phyloP scores from a whole-genome alignment of 805 yeast species.

The Barnettozyma siamensis region DNA sequence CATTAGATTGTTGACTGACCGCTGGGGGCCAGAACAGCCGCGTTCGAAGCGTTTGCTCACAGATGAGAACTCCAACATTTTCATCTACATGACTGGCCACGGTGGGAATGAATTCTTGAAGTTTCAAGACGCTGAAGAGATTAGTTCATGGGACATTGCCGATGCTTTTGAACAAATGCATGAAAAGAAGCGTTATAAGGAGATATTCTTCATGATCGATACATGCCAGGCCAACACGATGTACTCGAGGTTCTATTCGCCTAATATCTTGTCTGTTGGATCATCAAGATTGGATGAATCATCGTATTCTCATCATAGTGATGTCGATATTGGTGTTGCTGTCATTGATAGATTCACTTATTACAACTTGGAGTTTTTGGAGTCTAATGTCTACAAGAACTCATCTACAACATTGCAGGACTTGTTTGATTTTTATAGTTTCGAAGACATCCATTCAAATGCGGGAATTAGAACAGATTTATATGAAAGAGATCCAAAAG shows the following conservation, averaged over 20 bases:
- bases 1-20: slow-evolving; percentile 84
- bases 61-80: slow-evolving; percentile 90
- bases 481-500: slow-evolving; percentile 55
- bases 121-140: slow-evolving; percentile 98
- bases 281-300: slow-evolving; percentile 84
- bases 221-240: slow-evolving; percentile 98
- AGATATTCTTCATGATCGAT: slow-evolving; percentile 95
- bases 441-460: slow-evolving; percentile 80
- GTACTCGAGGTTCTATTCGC: slow-evolving; percentile 89
- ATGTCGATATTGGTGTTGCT: slow-evolving; percentile 93
- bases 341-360: slow-evolving; percentile 96
- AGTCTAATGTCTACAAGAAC: slow-evolving; percentile 60
- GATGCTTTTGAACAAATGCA: slow-evolving; percentile 97
- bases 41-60: slow-evolving; percentile 84
- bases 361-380: slow-evolving; percentile 83
- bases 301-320: slow-evolving; percentile 94
- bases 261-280: slow-evolving; percentile 89
- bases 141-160: slow-evolving; percentile 91
- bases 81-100: slow-evolving; percentile 95
- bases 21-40: slow-evolving; percentile 95
- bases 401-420: slow-evolving; percentile 76
- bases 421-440: slow-evolving; percentile 77
- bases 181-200: slow-evolving; percentile 91
- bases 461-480: slow-evolving; percentile 90
- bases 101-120: slow-evolving; percentile 97